A percentile compares a stretch with the other conserved stretches of the same genome.
Evolutionary conservation across 148 eudicot genomes (phyloP).

Genomic region (Camellia sinensis): DNA sequence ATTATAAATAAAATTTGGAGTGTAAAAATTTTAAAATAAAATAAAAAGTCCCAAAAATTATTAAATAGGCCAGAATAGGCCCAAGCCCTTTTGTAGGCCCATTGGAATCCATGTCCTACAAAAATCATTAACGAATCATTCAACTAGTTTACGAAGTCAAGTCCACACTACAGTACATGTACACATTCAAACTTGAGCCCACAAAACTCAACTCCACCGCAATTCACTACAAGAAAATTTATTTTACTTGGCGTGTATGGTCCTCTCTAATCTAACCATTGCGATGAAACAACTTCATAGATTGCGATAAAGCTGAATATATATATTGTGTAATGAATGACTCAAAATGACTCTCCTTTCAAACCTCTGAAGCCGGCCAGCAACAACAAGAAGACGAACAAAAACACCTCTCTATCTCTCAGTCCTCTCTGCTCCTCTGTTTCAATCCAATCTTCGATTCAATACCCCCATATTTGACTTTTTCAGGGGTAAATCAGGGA

Average conservation of each 20-base stretch:
- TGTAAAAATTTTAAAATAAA: no score
- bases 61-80: neutral
- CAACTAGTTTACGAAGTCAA: neutral
- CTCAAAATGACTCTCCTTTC: neutral
- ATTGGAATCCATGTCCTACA: neutral
- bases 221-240: neutral
- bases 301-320: neutral
- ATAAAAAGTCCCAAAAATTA: no score
- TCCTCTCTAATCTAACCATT: no score
- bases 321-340: neutral
- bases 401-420: neutral
- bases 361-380: neutral
- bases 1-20: no score
- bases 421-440: neutral
- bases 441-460: neutral
- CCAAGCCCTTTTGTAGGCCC: neutral
- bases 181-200: neutral
- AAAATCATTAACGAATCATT: slow-evolving; percentile 6
- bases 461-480: neutral
- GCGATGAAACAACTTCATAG: neutral
- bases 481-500: neutral
- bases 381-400: neutral
- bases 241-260: neutral
- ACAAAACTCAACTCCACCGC: neutral
- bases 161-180: neutral